Percentiles rank a stretch among this genome's conserved stretches.
phyloP scores from a whole-genome alignment of 2,329 filamentous ascomycete species.

The Lecanicillium sp. region DNA sequence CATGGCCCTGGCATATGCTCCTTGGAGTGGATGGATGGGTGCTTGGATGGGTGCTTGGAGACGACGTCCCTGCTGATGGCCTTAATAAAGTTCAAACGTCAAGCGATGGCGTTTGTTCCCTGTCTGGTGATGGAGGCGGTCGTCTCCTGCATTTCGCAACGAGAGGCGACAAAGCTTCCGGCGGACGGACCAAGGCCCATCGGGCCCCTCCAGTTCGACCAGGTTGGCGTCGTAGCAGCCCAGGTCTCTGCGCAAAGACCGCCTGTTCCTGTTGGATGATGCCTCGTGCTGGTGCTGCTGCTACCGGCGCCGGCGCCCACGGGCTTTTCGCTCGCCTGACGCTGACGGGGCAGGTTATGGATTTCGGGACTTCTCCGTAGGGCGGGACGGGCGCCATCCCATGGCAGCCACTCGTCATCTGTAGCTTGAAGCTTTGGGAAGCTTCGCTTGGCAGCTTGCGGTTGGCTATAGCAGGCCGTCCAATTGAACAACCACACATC shows the following conservation, averaged over 20 bases:
- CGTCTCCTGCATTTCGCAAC: not conserved
- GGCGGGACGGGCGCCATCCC: too few species aligned
- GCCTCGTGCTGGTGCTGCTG: too few species aligned
- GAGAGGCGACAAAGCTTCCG: not conserved
- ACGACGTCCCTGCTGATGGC: too few species aligned
- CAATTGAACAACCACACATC: too few species aligned
- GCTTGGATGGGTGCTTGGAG: not conserved
- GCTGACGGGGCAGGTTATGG: too few species aligned
- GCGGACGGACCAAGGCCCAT: not conserved
- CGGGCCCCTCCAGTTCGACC: constrained; percentile 10
- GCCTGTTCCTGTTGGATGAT: not conserved
- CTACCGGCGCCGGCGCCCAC: too few species aligned
- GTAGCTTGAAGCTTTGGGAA: too few species aligned
- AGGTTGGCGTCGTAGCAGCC: not conserved
- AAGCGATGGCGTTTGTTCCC: not conserved
- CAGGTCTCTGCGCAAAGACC: not conserved
- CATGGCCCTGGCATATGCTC: not conserved
- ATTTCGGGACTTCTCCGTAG: too few species aligned
- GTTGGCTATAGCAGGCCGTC: too few species aligned
- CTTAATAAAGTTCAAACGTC: constrained; percentile 4
- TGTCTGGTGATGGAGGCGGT: not conserved
- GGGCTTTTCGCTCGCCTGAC: too few species aligned
- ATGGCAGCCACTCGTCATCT: too few species aligned
- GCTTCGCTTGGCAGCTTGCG: too few species aligned
- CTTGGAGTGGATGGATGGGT: not conserved